phyloP scores from a whole-genome alignment of 192 early-diverging fungal species.

The Gorgonomyces haynaldii region DNA sequence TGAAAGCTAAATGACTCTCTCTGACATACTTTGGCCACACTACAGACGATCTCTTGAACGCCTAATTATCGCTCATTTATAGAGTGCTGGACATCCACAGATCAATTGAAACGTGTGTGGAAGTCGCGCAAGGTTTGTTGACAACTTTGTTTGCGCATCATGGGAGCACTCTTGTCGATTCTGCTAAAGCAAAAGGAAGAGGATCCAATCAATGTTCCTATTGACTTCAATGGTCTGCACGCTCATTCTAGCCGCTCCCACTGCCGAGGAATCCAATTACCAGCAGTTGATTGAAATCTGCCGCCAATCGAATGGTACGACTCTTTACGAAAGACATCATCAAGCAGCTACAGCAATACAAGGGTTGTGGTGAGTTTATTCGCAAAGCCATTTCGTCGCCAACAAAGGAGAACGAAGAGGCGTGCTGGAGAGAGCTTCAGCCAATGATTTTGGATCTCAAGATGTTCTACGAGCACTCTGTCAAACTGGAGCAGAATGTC shows the following conservation, averaged over 20 bases:
- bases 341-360: conserved; percentile 45
- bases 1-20: no score
- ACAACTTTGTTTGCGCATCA: no score
- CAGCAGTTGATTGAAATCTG: no score
- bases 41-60: no score
- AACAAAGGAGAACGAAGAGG: conserved; percentile 71
- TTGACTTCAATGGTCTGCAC: conserved; percentile 29
- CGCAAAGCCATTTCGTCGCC: conserved; percentile 71
- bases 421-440: conserved; percentile 73
- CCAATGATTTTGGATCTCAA: conserved; percentile 70
- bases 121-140: no score
- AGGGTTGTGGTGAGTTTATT: conserved; percentile 61
- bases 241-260: conserved; percentile 32
- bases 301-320: conserved; percentile 34
- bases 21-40: no score
- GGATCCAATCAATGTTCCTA: conserved; percentile 22
- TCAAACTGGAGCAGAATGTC: conserved; percentile 50
- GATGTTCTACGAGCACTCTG: conserved; percentile 72
- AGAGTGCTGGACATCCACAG: no score
- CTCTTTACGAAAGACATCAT: conserved; percentile 42
- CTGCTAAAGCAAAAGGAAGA: conserved; percentile 17
- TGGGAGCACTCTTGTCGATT: conserved; percentile 29
- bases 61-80: no score
- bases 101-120: no score
- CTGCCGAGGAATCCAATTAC: conserved; percentile 53